phyloP scores from a whole-genome alignment of 257 asterid genomes.

The Rauvolfia tetraphylla region DNA sequence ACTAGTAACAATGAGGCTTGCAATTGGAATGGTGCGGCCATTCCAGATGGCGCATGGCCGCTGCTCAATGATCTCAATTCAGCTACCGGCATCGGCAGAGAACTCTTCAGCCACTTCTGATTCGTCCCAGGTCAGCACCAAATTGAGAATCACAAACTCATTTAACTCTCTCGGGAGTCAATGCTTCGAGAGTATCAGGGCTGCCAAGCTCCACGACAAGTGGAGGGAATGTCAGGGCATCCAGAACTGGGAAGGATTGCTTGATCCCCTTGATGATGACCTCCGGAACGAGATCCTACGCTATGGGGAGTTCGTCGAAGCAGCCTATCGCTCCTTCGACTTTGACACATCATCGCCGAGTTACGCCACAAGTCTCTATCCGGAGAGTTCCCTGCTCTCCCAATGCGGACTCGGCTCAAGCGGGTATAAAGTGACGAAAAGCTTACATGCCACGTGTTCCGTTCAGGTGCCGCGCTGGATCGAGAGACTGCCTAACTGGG shows the following conservation, averaged over 20 bases:
- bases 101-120: not conserved
- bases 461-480: conserved; percentile 60
- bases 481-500: conserved; percentile 43
- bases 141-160: not conserved
- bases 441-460: conserved; percentile 74
- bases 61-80: not conserved
- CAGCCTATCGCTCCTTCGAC: conserved; percentile 67
- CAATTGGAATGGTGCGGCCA: conserved; percentile 21
- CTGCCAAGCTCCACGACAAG: conserved; percentile 33
- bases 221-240: conserved; percentile 90
- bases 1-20: not conserved
- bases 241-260: conserved; percentile 90
- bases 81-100: not conserved
- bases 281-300: conserved; percentile 68
- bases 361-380: conserved; percentile 43
- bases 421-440: conserved; percentile 48
- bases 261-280: conserved; percentile 76
- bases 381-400: conserved; percentile 33
- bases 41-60: not conserved
- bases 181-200: conserved; percentile 11
- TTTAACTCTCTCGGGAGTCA: conserved; percentile 1
- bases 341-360: conserved; percentile 60
- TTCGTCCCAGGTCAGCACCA: not conserved
- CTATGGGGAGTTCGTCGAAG: conserved; percentile 79
- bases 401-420: conserved; percentile 33